These are phyloP conservation scores for Taphrina deformans DNA, from an alignment of 1,139 yeast genomes.

Conservation along the genomic window DNA sequence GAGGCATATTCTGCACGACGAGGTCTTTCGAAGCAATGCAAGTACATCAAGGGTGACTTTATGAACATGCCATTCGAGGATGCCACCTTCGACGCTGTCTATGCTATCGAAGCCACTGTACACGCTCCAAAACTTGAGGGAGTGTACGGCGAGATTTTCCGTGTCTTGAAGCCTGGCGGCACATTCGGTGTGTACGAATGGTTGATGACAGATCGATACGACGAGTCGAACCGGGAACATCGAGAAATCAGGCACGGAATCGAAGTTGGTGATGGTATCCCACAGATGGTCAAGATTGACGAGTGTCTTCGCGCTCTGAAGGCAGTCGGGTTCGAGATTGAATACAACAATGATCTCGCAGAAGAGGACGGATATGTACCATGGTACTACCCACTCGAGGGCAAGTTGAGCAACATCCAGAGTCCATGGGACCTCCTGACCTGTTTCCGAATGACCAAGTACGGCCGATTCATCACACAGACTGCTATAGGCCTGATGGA, in stretches of 20 bases:
- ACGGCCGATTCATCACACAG: conserved; percentile 86
- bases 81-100: conserved; percentile 89
- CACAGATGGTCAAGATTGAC: conserved; percentile 84
- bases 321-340: conserved; percentile 82
- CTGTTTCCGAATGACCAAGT: conserved; percentile 78
- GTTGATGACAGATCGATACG: conserved; percentile 96
- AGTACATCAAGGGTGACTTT: conserved; percentile 94
- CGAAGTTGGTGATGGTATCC: conserved; percentile 98
- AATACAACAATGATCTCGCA: conserved; percentile 77
- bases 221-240: conserved; percentile 82
- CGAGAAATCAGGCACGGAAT: conserved; percentile 95
- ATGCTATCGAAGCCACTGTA: conserved; percentile 97
- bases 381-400: conserved; percentile 96
- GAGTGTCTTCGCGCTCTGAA: conserved; percentile 87
- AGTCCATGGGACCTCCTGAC: conserved; percentile 75
- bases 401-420: conserved; percentile 88
- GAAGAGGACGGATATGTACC: conserved; percentile 81
- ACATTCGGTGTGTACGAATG: conserved; percentile 97
- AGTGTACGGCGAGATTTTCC: conserved; percentile 91
- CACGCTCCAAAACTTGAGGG: conserved; percentile 97
- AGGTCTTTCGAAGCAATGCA: conserved; percentile 68
- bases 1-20: conserved; percentile 70
- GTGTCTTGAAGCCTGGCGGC: conserved; percentile 97
- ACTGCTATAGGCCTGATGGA: conserved; percentile 78
- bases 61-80: conserved; percentile 98